Evolutionary conservation across 2,329 filamentous ascomycete genomes (phyloP).

Genomic region (Microdochium bolleyi): DNA sequence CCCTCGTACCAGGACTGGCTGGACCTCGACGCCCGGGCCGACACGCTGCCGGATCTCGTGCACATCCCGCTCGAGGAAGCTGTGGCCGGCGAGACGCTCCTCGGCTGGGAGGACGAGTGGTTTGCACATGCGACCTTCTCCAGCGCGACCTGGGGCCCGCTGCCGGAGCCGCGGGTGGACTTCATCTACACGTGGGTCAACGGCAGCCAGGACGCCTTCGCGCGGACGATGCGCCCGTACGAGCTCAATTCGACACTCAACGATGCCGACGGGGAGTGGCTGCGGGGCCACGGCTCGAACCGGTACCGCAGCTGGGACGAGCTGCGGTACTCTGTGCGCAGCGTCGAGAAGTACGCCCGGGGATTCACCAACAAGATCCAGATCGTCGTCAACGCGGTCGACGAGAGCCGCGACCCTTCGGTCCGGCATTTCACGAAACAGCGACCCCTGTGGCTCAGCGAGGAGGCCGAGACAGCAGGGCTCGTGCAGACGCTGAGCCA

Average conservation of each 20-base stretch:
- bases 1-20: neutral
- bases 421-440: neutral
- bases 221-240: neutral
- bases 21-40: neutral
- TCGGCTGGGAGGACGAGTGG: neutral
- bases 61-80: neutral
- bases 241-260: neutral
- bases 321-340: neutral
- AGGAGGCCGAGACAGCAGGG: neutral
- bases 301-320: constrained; percentile 1
- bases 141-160: neutral
- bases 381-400: neutral
- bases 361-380: neutral
- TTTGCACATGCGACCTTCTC: neutral
- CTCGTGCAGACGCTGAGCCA: neutral
- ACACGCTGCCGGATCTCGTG: neutral
- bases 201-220: neutral
- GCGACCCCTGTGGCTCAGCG: neutral
- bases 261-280: neutral
- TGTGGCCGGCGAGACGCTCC: neutral
- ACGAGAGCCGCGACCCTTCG: neutral
- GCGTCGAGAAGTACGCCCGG: neutral
- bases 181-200: constrained; percentile 1
- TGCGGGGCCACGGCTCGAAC: neutral
- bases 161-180: neutral